Evolutionary conservation across 305 asterid genomes (phyloP).

Genomic region (Ajuga reptans): DNA sequence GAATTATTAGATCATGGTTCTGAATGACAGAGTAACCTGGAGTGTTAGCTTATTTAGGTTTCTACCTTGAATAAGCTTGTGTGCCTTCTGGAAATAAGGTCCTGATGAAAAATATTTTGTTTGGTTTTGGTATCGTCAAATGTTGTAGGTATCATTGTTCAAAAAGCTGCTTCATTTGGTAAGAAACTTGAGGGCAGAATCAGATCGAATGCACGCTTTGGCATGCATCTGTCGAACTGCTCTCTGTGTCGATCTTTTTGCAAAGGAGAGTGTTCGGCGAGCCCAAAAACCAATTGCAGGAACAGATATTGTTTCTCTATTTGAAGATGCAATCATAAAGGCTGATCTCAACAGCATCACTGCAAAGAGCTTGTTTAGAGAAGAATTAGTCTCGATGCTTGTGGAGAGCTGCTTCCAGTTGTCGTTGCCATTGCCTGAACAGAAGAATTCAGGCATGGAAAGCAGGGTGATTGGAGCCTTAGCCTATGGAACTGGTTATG

Average conservation of each 20-base stretch:
- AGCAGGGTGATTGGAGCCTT: constrained; percentile 88
- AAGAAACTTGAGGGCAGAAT: constrained; percentile 85
- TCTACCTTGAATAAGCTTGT: neutral
- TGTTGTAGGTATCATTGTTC: constrained; percentile 65
- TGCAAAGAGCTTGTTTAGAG: constrained; percentile 78
- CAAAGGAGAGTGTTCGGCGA: constrained; percentile 78
- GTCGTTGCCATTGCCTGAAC: constrained; percentile 83
- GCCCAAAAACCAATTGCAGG: constrained; percentile 87
- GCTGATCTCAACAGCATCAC: constrained; percentile 74
- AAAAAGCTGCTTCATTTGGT: constrained; percentile 89
- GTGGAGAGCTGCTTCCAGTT: constrained; percentile 91
- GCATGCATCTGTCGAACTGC: constrained; percentile 94
- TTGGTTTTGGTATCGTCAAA: neutral
- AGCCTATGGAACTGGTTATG: constrained; percentile 92
- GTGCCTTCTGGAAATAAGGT: neutral
- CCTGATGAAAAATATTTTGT: neutral
- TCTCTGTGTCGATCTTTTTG: constrained; percentile 83
- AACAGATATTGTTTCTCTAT: constrained; percentile 77
- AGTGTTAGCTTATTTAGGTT: too few relatives aligned
- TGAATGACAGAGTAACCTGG: too few relatives aligned
- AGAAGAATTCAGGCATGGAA: constrained; percentile 71
- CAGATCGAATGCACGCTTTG: constrained; percentile 89
- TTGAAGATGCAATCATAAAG: constrained; percentile 63
- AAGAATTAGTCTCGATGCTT: constrained; percentile 82
- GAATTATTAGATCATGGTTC: too few relatives aligned